A percentile compares a stretch with the other conserved stretches of the same genome.
Conservation (phyloP, 345 rosid genomes). For the Salix koriyanagi region DNA sequence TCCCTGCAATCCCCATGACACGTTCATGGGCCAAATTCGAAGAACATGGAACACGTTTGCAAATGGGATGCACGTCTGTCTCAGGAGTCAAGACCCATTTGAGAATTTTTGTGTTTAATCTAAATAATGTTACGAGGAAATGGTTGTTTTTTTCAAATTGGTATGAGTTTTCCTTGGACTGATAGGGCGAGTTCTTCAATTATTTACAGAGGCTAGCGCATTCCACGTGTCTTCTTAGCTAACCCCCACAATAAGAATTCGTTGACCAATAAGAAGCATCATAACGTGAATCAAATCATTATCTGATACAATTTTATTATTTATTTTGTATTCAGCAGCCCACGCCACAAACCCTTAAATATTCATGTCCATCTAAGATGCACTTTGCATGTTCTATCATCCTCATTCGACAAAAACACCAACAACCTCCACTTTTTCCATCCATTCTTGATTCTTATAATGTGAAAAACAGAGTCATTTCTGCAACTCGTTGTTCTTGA, state of each 20-base stretch:
- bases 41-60: slow-evolving; percentile 3
- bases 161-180: not conserved
- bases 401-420: not conserved
- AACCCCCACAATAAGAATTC: slow-evolving; percentile 15
- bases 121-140: not conserved
- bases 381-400: not conserved
- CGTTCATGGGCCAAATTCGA: not conserved
- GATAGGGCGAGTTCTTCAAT: not conserved
- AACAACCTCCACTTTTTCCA: not conserved
- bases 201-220: not conserved
- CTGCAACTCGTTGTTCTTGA: slow-evolving; percentile 12
- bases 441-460: not conserved
- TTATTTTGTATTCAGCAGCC: slow-evolving; percentile 10
- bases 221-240: slow-evolving; percentile 12
- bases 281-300: not conserved
- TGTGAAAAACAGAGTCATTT: not conserved
- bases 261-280: not conserved
- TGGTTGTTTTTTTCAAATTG: not conserved
- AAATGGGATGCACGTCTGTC: slow-evolving; percentile 49
- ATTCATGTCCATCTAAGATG: slow-evolving; percentile 15
- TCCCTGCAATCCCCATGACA: not conserved
- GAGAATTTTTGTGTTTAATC: not conserved
- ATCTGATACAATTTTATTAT: not conserved
- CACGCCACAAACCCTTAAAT: slow-evolving; percentile 9
- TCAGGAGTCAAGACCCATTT: not conserved